Evolutionary conservation across 129 eudicot species (phyloP), one percentile per base, ranked within the genome.

Genomic region (Logfia minima): DNA sequence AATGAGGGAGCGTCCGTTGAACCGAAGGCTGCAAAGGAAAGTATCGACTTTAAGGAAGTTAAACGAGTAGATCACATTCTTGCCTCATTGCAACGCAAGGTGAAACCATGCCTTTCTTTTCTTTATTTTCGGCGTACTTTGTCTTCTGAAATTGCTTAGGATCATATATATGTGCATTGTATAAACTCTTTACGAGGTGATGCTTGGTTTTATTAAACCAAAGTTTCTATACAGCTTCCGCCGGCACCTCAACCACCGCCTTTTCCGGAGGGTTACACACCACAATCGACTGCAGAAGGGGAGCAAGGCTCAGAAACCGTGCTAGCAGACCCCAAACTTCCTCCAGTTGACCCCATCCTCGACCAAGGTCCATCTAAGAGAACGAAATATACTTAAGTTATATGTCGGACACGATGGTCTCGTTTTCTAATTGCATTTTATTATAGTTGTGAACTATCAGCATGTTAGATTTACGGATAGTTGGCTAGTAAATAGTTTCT

Each of bases 161-260:
- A 41, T 39, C 56, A 66, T 66, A 66, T 41, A 21, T 32, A 24
- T 7, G 16, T 28, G 72, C 24, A 59, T 19, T 14, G 17, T 16
- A 56, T 16, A 21, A 58, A 59, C 52, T 58, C 17, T 73, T 45
- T 29, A 63, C 68, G 2, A 28, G 1, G 19, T 56, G n/a, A 35
- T 73, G 32, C 34, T 48, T 51, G 19, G 22, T 64, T 45, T 0
- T 70, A 39, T 55, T 76, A 51, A 77, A 68, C 76, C 32, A 17
- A 69, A 78, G 11, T 41, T 59, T 35, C 34, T 71, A 60, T 81
- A 65, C 86, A 92, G 98, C 93, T 92, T 14, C 96, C 91, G 9
- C 89, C 96, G 9, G 91, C 93, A 8, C 96, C 98, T 19, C 96
- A 87, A 13, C 98, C 98, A 9, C 98, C 98, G 4, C 90, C 96